Percentiles rank a stretch among this genome's conserved stretches.
phyloP scores from a whole-genome alignment of 2,329 filamentous ascomycete genomes.

The Colletotrichum tamarilloi region DNA sequence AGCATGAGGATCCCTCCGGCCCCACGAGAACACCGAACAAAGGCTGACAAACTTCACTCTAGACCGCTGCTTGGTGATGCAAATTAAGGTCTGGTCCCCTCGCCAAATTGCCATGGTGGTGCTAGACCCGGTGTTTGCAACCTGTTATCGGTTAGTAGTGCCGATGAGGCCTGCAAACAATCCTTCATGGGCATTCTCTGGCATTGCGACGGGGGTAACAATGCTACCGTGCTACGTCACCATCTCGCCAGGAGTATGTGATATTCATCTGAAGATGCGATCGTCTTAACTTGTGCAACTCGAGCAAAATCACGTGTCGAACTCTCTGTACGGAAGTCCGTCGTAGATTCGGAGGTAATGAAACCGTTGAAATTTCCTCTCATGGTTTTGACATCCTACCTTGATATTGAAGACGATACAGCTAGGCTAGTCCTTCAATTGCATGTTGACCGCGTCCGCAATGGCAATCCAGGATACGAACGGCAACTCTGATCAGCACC shows the following conservation, averaged over 20 bases:
- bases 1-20: too few relatives aligned
- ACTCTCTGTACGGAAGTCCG: background rate
- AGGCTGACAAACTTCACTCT: too few relatives aligned
- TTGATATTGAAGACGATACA: background rate
- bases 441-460: background rate
- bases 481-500: background rate
- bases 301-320: background rate
- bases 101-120: background rate
- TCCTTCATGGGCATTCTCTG: background rate
- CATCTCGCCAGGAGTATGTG: background rate
- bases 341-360: background rate
- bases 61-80: too few relatives aligned
- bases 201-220: background rate
- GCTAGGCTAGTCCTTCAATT: too few relatives aligned
- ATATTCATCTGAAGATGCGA: slow-evolving; percentile 11
- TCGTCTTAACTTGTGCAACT: background rate
- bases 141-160: background rate
- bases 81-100: background rate
- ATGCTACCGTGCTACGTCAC: slow-evolving; percentile 13
- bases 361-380: background rate
- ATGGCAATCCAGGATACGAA: slow-evolving; percentile 2
- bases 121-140: background rate
- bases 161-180: background rate
- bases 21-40: too few relatives aligned
- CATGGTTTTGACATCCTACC: background rate